A percentile compares a stretch with the other conserved stretches of the same genome.
These are phyloP conservation scores for Cyberlindnera samutprakarnensis DNA, from an alignment of 805 yeast species.

Conservation along the genomic window DNA sequence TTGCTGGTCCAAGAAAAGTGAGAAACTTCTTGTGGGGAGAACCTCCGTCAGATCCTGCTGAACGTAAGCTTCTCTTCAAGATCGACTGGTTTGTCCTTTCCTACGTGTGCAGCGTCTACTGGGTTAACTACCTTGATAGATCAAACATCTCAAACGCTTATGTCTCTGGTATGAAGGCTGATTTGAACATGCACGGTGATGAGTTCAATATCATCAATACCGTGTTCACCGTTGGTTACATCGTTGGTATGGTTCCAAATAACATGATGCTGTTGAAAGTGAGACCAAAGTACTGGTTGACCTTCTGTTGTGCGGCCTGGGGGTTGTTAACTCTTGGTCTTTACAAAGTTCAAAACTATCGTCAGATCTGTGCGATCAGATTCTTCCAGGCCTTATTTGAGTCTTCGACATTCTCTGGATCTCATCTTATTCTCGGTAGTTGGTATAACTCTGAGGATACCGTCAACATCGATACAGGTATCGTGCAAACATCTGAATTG, in stretches of 20 bases:
- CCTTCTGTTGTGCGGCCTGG: slow-evolving; percentile 50
- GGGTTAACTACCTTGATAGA: slow-evolving; percentile 51
- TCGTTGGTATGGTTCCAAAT: slow-evolving; percentile 55
- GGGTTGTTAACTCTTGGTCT: slow-evolving; percentile 45
- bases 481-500: slow-evolving; percentile 29
- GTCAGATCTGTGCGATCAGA: slow-evolving; percentile 47
- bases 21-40: slow-evolving; percentile 20
- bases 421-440: slow-evolving; percentile 45
- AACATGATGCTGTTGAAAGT: slow-evolving; percentile 44
- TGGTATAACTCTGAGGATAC: slow-evolving; percentile 39
- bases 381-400: slow-evolving; percentile 59
- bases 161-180: slow-evolving; percentile 63
- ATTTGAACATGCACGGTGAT: slow-evolving; percentile 37
- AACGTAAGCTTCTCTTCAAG: slow-evolving; percentile 16
- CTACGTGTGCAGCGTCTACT: slow-evolving; percentile 18
- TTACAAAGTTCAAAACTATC: slow-evolving; percentile 37
- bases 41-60: slow-evolving; percentile 18
- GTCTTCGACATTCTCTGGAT: slow-evolving; percentile 47
- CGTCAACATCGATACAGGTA: slow-evolving; percentile 17
- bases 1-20: slow-evolving; percentile 7
- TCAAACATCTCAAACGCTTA: slow-evolving; percentile 51
- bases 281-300: slow-evolving; percentile 50
- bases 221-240: slow-evolving; percentile 53
- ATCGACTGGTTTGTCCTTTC: slow-evolving; percentile 21
- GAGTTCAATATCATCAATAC: slow-evolving; percentile 47